A percentile compares a stretch with the other conserved stretches of the same genome.
Evolutionary conservation across 192 early-diverging fungal genomes (phyloP).

Genomic region (Chytriomyces hyalinus): DNA sequence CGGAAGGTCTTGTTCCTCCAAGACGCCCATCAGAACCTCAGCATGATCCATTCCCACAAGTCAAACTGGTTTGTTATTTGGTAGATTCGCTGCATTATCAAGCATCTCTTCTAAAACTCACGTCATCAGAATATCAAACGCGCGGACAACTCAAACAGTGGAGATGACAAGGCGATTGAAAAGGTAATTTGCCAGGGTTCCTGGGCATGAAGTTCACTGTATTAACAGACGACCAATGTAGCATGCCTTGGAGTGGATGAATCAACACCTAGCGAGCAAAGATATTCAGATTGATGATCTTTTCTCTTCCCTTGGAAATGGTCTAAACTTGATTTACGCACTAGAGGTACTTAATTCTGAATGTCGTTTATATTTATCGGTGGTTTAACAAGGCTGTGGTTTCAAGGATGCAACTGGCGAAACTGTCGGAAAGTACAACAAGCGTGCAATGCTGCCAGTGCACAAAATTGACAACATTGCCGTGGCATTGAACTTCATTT

Average conservation of each 20-base stretch:
- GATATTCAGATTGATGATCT: constrained; percentile 49
- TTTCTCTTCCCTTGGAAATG: constrained; percentile 44
- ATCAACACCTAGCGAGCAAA: constrained; percentile 45
- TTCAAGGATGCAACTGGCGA: constrained; percentile 45
- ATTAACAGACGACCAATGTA: neutral
- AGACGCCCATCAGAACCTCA: neutral
- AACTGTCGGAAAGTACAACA: constrained; percentile 58
- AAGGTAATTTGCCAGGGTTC: constrained; percentile 36
- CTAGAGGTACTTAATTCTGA: constrained; percentile 41
- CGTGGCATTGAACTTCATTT: constrained; percentile 51
- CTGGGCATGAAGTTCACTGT: neutral
- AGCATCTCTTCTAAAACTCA: neutral
- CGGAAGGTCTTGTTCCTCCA: neutral
- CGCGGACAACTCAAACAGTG: constrained; percentile 50
- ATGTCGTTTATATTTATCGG: neutral
- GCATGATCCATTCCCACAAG: neutral
- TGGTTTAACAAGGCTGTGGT: too few relatives aligned
- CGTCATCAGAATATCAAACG: constrained; percentile 41
- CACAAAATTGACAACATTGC: constrained; percentile 57
- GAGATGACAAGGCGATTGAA: constrained; percentile 60
- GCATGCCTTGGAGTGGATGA: constrained; percentile 55
- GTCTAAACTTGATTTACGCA: constrained; percentile 56
- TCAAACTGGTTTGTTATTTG: neutral
- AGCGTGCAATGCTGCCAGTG: constrained; percentile 56
- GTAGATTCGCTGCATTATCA: neutral